Percentiles rank a stretch among this genome's conserved stretches.
Conservation (phyloP, 805 yeast genomes). For the Ascoidea rubescens region DNA sequence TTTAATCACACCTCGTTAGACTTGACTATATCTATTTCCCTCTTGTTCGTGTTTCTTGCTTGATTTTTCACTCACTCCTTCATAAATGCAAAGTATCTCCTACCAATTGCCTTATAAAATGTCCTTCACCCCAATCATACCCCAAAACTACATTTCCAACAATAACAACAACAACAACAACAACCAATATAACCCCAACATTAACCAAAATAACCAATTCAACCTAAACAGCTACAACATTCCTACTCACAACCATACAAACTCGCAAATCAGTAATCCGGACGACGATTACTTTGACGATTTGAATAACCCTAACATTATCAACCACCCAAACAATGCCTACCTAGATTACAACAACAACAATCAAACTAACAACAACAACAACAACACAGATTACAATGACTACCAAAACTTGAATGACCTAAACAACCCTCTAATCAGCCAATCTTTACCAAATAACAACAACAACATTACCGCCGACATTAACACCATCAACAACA, state of each 20-base stretch:
- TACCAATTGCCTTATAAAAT: too few relatives aligned
- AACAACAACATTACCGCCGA: slow-evolving; percentile 5
- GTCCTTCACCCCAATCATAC: too few relatives aligned
- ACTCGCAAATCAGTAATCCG: too few relatives aligned
- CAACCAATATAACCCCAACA: slow-evolving; percentile 43
- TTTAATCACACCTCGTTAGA: too few relatives aligned
- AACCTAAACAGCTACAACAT: too few relatives aligned
- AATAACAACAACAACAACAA: slow-evolving; percentile 61
- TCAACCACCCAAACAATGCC: slow-evolving; percentile 10
- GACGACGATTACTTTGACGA: slow-evolving; percentile 6
- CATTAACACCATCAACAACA: slow-evolving; percentile 6
- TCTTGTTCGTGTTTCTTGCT: too few relatives aligned
- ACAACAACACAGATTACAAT: slow-evolving; percentile 6
- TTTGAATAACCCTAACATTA: slow-evolving; percentile 12
- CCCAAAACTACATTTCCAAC: slow-evolving; percentile 9
- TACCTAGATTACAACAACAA: not conserved
- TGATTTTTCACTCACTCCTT: too few relatives aligned
- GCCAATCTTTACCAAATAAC: not conserved
- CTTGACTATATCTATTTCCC: too few relatives aligned
- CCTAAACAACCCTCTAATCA: slow-evolving; percentile 9
- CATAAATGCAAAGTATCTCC: too few relatives aligned
- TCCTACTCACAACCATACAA: too few relatives aligned
- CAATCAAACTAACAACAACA: too few relatives aligned
- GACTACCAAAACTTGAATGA: slow-evolving; percentile 5
- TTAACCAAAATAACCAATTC: slow-evolving; percentile 12